phyloP scores from a whole-genome alignment of 164 flowering plant species.

The Vitis amurensis region DNA sequence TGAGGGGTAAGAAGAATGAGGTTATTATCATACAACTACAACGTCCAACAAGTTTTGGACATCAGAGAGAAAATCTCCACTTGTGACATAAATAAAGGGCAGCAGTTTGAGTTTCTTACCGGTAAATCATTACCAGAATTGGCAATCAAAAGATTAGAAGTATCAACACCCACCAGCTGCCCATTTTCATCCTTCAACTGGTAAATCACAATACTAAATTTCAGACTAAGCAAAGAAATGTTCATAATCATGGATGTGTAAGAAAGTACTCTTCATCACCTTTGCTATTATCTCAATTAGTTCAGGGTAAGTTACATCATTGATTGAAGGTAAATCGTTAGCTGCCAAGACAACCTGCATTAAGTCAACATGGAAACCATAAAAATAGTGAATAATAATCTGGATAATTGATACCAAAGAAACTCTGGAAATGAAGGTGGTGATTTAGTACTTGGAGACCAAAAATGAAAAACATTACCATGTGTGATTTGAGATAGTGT shows the following conservation, averaged over 20 bases:
- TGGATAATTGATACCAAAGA: neutral
- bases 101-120: constrained; percentile 47
- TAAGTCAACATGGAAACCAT: neutral
- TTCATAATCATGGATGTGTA: neutral
- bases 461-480: too few relatives aligned
- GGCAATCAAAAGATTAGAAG: constrained; percentile 79
- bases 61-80: neutral
- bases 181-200: constrained; percentile 94
- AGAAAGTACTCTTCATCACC: constrained; percentile 38
- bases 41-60: neutral
- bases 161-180: constrained; percentile 75
- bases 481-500: too few relatives aligned
- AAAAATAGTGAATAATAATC: neutral
- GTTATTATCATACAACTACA: neutral
- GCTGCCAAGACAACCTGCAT: constrained; percentile 93
- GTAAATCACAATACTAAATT: constrained; percentile 7
- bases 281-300: constrained; percentile 78
- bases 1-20: neutral
- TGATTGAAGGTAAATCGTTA: constrained; percentile 94
- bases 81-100: neutral
- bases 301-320: constrained; percentile 88
- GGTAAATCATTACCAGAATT: constrained; percentile 99
- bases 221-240: constrained; percentile 16
- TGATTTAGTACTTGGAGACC: too few relatives aligned
- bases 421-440: too few relatives aligned